Percentiles rank a stretch among this genome's conserved stretches.
These are phyloP conservation scores for Aspergillus bombycis DNA, from an alignment of 2,329 filamentous ascomycete species.

Conservation along the genomic window DNA sequence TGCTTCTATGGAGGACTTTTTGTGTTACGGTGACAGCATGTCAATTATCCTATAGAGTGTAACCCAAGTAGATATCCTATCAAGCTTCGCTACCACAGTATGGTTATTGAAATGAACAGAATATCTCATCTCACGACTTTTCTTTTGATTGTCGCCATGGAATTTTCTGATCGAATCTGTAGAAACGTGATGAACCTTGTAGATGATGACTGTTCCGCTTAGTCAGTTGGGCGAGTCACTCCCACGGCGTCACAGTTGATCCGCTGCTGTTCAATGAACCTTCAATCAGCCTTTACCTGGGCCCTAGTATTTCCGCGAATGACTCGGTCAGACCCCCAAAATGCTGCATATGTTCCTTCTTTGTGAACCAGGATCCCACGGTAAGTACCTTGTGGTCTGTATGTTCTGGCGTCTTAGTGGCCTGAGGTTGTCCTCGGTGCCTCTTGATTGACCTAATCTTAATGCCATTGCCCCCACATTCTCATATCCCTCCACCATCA, in stretches of 20 bases:
- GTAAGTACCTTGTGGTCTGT: slow-evolving; percentile 19
- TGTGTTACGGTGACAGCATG: slow-evolving; percentile 11
- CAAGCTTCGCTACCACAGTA: not conserved
- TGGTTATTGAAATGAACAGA: not conserved
- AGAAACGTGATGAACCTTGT: not conserved
- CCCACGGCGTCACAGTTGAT: slow-evolving; percentile 26
- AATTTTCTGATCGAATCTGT: not conserved
- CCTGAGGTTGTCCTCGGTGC: slow-evolving; percentile 8
- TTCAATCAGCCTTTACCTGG: slow-evolving; percentile 12
- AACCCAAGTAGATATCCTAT: slow-evolving; percentile 7
- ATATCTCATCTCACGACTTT: not conserved
- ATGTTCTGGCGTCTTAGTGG: slow-evolving; percentile 7
- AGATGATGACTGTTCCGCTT: slow-evolving; percentile 14
- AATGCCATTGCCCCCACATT: slow-evolving; percentile 34
- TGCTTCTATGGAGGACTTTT: slow-evolving; percentile 5
- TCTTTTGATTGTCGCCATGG: not conserved
- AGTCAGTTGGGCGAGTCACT: slow-evolving; percentile 18
- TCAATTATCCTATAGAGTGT: slow-evolving; percentile 11
- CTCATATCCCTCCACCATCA: slow-evolving; percentile 29
- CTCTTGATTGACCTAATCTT: slow-evolving; percentile 15
- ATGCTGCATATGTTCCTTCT: slow-evolving; percentile 28
- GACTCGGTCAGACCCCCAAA: slow-evolving; percentile 18
- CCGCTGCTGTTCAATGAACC: slow-evolving; percentile 17
- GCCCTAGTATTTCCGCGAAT: slow-evolving; percentile 12
- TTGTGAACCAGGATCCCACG: slow-evolving; percentile 23